Percentiles rank a stretch among this genome's conserved stretches.
Conservation (phyloP, 1,284 basidiomycete species). For the Heterobasidion parviporum region DNA sequence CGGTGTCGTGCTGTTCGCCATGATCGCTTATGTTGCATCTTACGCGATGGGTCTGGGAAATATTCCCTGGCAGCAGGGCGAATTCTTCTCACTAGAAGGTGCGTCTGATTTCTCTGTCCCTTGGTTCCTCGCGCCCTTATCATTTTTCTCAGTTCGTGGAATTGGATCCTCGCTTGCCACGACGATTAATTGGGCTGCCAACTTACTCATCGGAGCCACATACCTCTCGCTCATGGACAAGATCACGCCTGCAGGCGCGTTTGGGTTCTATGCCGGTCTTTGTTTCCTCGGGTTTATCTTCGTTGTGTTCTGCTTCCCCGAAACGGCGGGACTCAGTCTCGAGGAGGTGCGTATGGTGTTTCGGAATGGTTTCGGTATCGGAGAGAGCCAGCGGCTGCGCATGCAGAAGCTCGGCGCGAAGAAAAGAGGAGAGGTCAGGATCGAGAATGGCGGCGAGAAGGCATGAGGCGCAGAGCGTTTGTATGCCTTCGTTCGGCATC, state of each 20-base stretch:
- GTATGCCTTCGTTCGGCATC: too few relatives aligned
- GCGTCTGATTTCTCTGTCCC: slow-evolving; percentile 2
- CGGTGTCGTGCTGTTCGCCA: slow-evolving; percentile 63
- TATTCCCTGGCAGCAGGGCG: slow-evolving; percentile 85
- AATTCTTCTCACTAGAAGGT: slow-evolving; percentile 73
- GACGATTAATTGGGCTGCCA: slow-evolving; percentile 75
- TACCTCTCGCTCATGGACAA: slow-evolving; percentile 72
- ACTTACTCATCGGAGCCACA: slow-evolving; percentile 72
- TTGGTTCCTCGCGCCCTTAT: not conserved
- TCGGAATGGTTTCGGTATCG: slow-evolving; percentile 48
- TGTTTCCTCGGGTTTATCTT: slow-evolving; percentile 68
- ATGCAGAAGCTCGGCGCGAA: slow-evolving; percentile 11
- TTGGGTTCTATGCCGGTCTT: slow-evolving; percentile 73
- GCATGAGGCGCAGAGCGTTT: not conserved
- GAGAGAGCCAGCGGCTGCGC: slow-evolving; percentile 41
- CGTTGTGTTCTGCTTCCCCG: slow-evolving; percentile 65
- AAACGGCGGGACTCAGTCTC: slow-evolving; percentile 68
- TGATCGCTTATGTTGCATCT: slow-evolving; percentile 78
- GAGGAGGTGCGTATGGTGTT: slow-evolving; percentile 69
- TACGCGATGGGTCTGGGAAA: slow-evolving; percentile 76
- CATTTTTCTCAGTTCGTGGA: slow-evolving; percentile 46
- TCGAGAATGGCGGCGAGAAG: not conserved
- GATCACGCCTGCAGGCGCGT: slow-evolving; percentile 74
- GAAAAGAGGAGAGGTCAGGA: not conserved
- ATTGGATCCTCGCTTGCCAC: slow-evolving; percentile 77